Percentiles rank a stretch among this genome's conserved stretches.
These are phyloP conservation scores for Neonectria faginata DNA, from an alignment of 2,329 filamentous ascomycete species.

Conservation along the genomic window DNA sequence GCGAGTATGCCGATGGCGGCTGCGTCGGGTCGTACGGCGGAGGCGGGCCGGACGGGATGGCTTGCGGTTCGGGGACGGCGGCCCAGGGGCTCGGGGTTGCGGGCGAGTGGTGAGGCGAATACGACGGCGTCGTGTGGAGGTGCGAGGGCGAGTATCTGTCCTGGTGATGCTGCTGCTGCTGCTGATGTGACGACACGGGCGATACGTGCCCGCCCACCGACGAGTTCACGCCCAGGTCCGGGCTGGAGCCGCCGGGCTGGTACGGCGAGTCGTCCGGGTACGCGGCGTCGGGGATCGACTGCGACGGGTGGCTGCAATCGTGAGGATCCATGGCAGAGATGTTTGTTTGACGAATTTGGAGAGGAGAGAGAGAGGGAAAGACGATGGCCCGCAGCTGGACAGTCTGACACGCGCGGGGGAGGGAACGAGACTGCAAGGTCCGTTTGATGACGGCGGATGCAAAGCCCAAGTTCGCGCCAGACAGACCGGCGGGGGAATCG, in stretches of 20 bases:
- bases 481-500: not conserved
- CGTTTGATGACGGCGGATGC: constrained; percentile 1
- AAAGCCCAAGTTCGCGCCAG: not conserved
- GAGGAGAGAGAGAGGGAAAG: not conserved
- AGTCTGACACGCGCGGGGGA: not conserved
- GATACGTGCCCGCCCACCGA: constrained; percentile 16
- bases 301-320: constrained; percentile 44
- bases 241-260: constrained; percentile 30
- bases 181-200: constrained; percentile 26
- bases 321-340: constrained; percentile 34
- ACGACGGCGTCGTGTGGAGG: constrained; percentile 26
- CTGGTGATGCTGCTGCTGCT: constrained; percentile 15
- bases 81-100: constrained; percentile 27
- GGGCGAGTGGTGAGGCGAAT: constrained; percentile 25
- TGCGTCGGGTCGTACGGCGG: constrained; percentile 46
- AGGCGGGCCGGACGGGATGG: constrained; percentile 40
- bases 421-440: not conserved
- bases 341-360: not conserved
- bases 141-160: constrained; percentile 32
- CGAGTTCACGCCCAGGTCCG: constrained; percentile 13
- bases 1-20: constrained; percentile 43
- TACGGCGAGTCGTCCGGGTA: constrained; percentile 49
- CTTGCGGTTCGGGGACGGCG: constrained; percentile 10
- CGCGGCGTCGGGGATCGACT: constrained; percentile 48
- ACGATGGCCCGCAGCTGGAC: not conserved